phyloP scores from a whole-genome alignment of 495 filamentous ascomycete species.

The Echria macrotheca region DNA sequence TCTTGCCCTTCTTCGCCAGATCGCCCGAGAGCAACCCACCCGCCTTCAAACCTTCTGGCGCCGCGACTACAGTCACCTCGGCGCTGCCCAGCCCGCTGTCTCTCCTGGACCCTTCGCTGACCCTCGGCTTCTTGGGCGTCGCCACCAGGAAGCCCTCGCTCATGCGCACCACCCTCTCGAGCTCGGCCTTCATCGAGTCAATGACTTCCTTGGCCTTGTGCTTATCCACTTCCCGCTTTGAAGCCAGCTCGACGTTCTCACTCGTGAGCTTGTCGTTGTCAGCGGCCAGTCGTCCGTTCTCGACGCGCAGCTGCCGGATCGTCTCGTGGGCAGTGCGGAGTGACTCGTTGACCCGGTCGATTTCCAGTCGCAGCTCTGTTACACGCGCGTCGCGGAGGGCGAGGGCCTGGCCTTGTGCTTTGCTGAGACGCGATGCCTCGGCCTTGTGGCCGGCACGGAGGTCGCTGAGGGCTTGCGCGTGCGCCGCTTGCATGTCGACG shows the following conservation, averaged over 20 bases:
- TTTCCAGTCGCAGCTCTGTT: conserved; percentile 32
- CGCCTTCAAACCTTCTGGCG: not conserved
- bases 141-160: conserved; percentile 28
- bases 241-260: conserved; percentile 28
- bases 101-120: conserved; percentile 14
- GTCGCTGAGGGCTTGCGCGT: conserved; percentile 36
- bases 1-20: conserved; percentile 28
- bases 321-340: conserved; percentile 34
- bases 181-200: conserved; percentile 43
- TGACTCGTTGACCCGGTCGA: conserved; percentile 30
- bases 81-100: conserved; percentile 9
- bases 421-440: conserved; percentile 34
- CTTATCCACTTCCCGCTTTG: conserved; percentile 39
- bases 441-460: conserved; percentile 34
- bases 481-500: conserved; percentile 18
- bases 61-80: conserved; percentile 1
- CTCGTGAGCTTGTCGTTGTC: conserved; percentile 26
- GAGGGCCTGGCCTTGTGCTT: conserved; percentile 32
- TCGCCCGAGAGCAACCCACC: conserved; percentile 27
- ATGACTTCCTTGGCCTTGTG: conserved; percentile 47
- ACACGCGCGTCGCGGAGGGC: conserved; percentile 40
- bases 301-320: conserved; percentile 31
- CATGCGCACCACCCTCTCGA: conserved; percentile 34
- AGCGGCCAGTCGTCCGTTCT: conserved; percentile 27
- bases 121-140: conserved; percentile 16